Base-by-base conservation (phyloP, 2,329 filamentous ascomycete species). In the Coccinonectria pachysandricola region DNA sequence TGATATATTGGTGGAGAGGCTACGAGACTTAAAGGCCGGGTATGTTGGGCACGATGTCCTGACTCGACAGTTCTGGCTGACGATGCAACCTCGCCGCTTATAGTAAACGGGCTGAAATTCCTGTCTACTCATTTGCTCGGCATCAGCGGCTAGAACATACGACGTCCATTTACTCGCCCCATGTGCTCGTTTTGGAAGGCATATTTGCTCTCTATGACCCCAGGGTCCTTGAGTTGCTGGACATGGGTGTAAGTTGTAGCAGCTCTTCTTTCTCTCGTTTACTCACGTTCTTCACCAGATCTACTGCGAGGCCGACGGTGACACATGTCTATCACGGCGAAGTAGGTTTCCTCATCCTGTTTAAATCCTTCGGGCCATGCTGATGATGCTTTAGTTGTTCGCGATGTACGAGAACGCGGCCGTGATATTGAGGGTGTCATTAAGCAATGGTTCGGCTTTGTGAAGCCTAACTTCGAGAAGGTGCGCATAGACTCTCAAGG, bases 391-490 rank as follows among this genome's bases (percentile, higher is more conserved):
- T 1, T 35, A 86, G 80, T 92, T 40, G 62, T 85, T 19, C 80
- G 91, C 47, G 91, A 98, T 57, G 84, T 96, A 12, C 75, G 75
- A 43, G 84, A 94, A 45, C 76, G 91, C 46, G 88, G 83, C 3
- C 73, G 91, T 49, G 88, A 94, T 47, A 81, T 96, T 30, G 82
- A 95, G 50, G 91, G 91, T 20, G 88, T 87, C 47, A 87, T 98
- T 53, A 96, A 96, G 56, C 91, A 98, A 54, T 98, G 91, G 91
- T 95, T 96, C 52, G 64, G 62, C 8, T 98, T 82, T 50, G 91
- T 98, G 21, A 98, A 98, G 57, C 91, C 91, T 3, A 96, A 96
- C 48, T 96, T 92, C 46, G 81, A 88, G 53, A 84, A 80, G 56
- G 69, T 68, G 48, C 29, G 45, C n/a, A n/a, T n/a, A n/a, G n/a